phyloP scores from a whole-genome alignment of 495 filamentous ascomycete species.

The Trichoderma virens region DNA sequence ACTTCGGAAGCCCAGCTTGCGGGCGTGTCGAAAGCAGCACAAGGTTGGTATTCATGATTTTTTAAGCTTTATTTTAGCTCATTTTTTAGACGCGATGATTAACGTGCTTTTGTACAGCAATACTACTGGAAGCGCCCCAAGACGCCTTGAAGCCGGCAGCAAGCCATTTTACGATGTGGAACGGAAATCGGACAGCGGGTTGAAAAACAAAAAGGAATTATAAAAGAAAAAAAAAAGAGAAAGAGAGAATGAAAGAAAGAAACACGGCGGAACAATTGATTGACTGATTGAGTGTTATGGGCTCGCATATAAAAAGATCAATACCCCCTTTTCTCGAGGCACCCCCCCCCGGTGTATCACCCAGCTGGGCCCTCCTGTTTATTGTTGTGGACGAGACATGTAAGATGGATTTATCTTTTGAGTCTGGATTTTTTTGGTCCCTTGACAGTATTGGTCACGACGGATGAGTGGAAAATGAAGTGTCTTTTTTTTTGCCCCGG shows the following conservation, averaged over 20 bases:
- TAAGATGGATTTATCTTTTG: not conserved
- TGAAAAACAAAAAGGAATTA: too few relatives aligned
- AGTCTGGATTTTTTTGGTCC: not conserved
- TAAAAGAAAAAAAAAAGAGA: not conserved
- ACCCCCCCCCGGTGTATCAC: not conserved
- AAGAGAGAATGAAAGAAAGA: not conserved
- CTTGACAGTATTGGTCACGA: not conserved
- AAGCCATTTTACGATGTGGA: not conserved
- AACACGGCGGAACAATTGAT: conserved; percentile 7
- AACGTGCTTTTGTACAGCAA: conserved; percentile 52
- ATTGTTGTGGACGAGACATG: not conserved
- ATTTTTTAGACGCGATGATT: conserved; percentile 13
- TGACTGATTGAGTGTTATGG: conserved; percentile 7
- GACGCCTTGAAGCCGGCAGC: conserved; percentile 33
- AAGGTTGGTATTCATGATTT: conserved; percentile 58
- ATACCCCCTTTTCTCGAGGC: conserved; percentile 5
- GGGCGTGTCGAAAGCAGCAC: conserved; percentile 86
- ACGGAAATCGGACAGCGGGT: too few relatives aligned
- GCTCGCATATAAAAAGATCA: conserved; percentile 5
- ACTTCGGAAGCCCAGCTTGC: conserved; percentile 76
- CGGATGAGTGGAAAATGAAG: not conserved
- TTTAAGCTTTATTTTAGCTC: conserved; percentile 4
- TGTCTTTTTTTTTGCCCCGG: not conserved
- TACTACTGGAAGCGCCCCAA: conserved; percentile 83
- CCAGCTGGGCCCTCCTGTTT: not conserved